phyloP scores from a whole-genome alignment of 176 grass and related monocot species.

The Puya raimondii region DNA sequence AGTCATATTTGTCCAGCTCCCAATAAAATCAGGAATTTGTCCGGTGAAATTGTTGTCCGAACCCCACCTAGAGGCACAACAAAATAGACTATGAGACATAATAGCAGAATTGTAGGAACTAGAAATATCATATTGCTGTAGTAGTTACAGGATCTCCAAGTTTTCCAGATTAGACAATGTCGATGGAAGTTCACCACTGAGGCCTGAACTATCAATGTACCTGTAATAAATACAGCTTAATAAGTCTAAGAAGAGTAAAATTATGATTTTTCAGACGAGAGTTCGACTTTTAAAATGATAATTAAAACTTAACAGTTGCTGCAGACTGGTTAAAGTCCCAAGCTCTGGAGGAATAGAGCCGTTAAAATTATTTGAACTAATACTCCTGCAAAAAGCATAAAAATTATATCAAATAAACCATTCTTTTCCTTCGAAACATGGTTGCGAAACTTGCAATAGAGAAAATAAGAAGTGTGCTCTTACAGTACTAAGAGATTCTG shows the following conservation, averaged over 20 bases:
- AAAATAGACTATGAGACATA: constrained; percentile 9
- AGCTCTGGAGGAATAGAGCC: constrained; percentile 59
- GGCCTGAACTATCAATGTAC: constrained; percentile 62
- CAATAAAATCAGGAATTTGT: constrained; percentile 65
- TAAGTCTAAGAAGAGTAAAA: background rate
- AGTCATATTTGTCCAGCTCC: constrained; percentile 36
- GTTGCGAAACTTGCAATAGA: background rate
- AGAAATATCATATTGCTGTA: background rate
- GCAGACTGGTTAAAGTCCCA: constrained; percentile 44
- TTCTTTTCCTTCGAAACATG: no score
- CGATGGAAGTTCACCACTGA: constrained; percentile 46
- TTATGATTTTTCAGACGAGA: background rate
- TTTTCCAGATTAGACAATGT: constrained; percentile 48
- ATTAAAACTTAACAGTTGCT: constrained; percentile 34
- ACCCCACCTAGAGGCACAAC: constrained; percentile 31
- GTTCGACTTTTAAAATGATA: background rate
- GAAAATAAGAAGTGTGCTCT: constrained; percentile 7
- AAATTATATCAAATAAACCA: no score
- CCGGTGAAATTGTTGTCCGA: constrained; percentile 71
- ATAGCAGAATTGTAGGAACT: background rate
- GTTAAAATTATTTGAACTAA: constrained; percentile 58
- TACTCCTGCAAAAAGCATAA: constrained; percentile 30
- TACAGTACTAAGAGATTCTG: constrained; percentile 39
- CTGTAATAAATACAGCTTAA: constrained; percentile 20
- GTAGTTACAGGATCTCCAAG: constrained; percentile 28